Evolutionary conservation across 2,329 filamentous ascomycete genomes (phyloP).

Genomic region (Byssoonygena ceratinophila): DNA sequence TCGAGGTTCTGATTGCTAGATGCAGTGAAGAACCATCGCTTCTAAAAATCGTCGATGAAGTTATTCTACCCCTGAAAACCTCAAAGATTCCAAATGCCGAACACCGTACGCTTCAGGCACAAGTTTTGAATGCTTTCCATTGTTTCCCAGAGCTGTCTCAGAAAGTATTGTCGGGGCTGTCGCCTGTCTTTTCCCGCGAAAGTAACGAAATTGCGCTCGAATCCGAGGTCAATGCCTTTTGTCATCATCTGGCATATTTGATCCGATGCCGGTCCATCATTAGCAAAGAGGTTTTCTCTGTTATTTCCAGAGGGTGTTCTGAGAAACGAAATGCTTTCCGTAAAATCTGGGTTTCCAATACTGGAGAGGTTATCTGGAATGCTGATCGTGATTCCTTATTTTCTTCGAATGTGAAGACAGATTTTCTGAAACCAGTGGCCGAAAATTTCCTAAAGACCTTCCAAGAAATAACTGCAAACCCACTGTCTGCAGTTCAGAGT

Average conservation of each 20-base stretch:
- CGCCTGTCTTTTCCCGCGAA: conserved; percentile 65
- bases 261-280: conserved; percentile 52
- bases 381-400: conserved; percentile 41
- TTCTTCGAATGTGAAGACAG: conserved; percentile 32
- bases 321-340: conserved; percentile 75
- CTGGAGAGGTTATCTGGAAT: conserved; percentile 59
- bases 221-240: conserved; percentile 63
- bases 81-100: conserved; percentile 78
- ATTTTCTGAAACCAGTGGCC: conserved; percentile 42
- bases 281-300: conserved; percentile 57
- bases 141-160: conserved; percentile 52
- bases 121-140: conserved; percentile 60
- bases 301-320: conserved; percentile 66
- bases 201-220: conserved; percentile 73
- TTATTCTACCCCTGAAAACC: conserved; percentile 66
- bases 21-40: conserved; percentile 51
- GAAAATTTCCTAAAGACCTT: conserved; percentile 53
- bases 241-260: conserved; percentile 52
- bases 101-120: conserved; percentile 70
- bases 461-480: conserved; percentile 67
- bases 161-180: conserved; percentile 57
- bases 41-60: conserved; percentile 62
- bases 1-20: conserved; percentile 56
- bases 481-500: conserved; percentile 66
- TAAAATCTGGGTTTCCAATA: conserved; percentile 67